These are phyloP conservation scores for Clitocybe nebularis DNA, from an alignment of 1,284 basidiomycete genomes.

Conservation along the genomic window DNA sequence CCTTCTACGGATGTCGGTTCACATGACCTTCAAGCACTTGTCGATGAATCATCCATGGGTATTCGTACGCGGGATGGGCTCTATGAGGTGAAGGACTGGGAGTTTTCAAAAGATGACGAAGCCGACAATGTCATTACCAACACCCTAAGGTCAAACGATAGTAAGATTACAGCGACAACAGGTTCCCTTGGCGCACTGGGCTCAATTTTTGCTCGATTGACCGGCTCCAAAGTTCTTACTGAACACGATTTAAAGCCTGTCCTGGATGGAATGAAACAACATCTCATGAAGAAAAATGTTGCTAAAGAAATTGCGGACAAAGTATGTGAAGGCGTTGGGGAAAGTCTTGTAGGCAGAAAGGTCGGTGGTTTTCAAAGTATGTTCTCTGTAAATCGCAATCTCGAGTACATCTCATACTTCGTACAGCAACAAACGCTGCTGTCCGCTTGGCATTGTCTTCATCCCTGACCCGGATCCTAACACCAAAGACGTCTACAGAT, in stretches of 20 bases:
- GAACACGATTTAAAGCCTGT: conserved; percentile 86
- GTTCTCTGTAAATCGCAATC: conserved; percentile 21
- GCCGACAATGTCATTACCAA: conserved; percentile 58
- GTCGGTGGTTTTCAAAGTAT: conserved; percentile 82
- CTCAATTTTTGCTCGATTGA: conserved; percentile 80
- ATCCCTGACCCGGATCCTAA: conserved; percentile 90
- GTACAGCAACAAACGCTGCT: conserved; percentile 75
- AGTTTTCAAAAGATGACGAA: conserved; percentile 51
- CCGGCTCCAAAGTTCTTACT: conserved; percentile 80
- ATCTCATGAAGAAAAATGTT: conserved; percentile 98
- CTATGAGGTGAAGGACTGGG: conserved; percentile 95
- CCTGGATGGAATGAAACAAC: conserved; percentile 92
- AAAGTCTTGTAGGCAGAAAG: conserved; percentile 87
- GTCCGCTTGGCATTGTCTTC: conserved; percentile 83
- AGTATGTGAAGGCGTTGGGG: conserved; percentile 90
- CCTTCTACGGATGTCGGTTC: conserved; percentile 32
- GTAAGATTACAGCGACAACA: conserved; percentile 32
- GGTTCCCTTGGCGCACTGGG: conserved; percentile 64
- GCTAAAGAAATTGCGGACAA: conserved; percentile 94
- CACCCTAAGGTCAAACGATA: conserved; percentile 42
- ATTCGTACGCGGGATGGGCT: conserved; percentile 77
- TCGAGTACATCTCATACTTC: not conserved
- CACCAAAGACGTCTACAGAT: conserved; percentile 96
- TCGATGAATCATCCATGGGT: conserved; percentile 80
- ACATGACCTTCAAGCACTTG: conserved; percentile 57